Conservation (phyloP, 2,329 filamentous ascomycete genomes). For the Coniochaeta sp. region DNA sequence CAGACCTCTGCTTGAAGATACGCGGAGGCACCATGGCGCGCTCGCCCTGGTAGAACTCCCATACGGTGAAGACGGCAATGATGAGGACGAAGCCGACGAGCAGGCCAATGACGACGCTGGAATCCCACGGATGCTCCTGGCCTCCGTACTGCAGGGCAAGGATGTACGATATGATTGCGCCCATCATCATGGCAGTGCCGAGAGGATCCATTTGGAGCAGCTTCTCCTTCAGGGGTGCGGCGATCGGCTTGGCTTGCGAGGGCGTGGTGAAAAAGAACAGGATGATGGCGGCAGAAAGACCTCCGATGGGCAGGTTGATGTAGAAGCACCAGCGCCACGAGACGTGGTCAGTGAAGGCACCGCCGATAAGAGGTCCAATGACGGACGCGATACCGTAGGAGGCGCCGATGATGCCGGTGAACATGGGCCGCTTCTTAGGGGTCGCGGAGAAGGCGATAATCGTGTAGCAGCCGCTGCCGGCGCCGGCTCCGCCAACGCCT, state of each 20-base stretch:
- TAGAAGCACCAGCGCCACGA: slow-evolving; percentile 16
- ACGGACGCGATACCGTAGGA: slow-evolving; percentile 4
- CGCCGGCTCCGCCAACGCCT: not conserved
- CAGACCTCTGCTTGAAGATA: slow-evolving; percentile 32
- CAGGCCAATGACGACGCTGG: slow-evolving; percentile 1
- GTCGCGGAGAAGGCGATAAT: slow-evolving; percentile 2
- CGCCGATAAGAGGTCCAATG: slow-evolving; percentile 1
- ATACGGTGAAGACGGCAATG: not conserved
- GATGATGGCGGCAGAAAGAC: slow-evolving; percentile 15
- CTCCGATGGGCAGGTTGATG: slow-evolving; percentile 24
- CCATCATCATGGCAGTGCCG: slow-evolving; percentile 31
- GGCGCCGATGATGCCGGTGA: slow-evolving; percentile 2
- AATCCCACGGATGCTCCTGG: slow-evolving; percentile 3
- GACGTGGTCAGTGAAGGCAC: not conserved
- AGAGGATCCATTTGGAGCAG: slow-evolving; percentile 33
- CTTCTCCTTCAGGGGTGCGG: slow-evolving; percentile 26
- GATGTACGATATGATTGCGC: slow-evolving; percentile 30
- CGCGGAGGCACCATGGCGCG: slow-evolving; percentile 41
- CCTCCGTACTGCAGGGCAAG: slow-evolving; percentile 39
- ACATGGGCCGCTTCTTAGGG: not conserved
- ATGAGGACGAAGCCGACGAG: slow-evolving; percentile 3
- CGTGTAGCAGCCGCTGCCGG: slow-evolving; percentile 10
- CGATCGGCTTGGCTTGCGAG: slow-evolving; percentile 20
- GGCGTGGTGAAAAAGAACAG: slow-evolving; percentile 28
- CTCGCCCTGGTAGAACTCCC: slow-evolving; percentile 3